phyloP scores from a whole-genome alignment of 2,329 filamentous ascomycete genomes.

The Botrytis deweyae region DNA sequence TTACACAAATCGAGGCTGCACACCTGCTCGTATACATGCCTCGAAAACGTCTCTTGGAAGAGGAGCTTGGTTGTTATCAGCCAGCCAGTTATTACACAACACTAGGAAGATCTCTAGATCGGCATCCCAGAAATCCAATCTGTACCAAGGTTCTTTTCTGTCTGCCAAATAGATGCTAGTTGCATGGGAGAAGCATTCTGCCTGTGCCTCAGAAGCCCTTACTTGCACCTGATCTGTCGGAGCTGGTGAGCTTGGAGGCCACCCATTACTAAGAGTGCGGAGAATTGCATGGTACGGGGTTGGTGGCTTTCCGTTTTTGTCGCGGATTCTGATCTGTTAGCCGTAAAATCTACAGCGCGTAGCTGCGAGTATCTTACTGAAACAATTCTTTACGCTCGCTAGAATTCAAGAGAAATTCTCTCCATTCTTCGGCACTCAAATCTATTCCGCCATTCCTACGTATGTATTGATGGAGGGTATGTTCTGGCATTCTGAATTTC shows the following conservation, averaged over 20 bases:
- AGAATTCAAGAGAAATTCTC: constrained; percentile 11
- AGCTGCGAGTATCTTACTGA: neutral
- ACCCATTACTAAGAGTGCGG: neutral
- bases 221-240: neutral
- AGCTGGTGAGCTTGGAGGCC: neutral
- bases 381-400: neutral
- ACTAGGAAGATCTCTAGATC: neutral
- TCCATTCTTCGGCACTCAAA: constrained; percentile 16
- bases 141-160: constrained; percentile 14
- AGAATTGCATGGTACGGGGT: constrained; percentile 16
- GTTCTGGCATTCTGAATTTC: constrained; percentile 19
- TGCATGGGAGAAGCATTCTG: neutral
- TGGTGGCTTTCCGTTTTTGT: constrained; percentile 2
- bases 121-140: constrained; percentile 16
- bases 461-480: constrained; percentile 12
- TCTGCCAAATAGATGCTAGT: neutral
- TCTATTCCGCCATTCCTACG: constrained; percentile 7
- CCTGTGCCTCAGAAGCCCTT: neutral
- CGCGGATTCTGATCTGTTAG: neutral
- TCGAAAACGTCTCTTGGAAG: neutral
- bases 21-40: neutral
- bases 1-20: constrained; percentile 18
- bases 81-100: constrained; percentile 8
- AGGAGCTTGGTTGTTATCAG: neutral
- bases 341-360: too few relatives aligned